phyloP scores from a whole-genome alignment of 2,329 filamentous ascomycete genomes.

The Penicillium sp. region DNA sequence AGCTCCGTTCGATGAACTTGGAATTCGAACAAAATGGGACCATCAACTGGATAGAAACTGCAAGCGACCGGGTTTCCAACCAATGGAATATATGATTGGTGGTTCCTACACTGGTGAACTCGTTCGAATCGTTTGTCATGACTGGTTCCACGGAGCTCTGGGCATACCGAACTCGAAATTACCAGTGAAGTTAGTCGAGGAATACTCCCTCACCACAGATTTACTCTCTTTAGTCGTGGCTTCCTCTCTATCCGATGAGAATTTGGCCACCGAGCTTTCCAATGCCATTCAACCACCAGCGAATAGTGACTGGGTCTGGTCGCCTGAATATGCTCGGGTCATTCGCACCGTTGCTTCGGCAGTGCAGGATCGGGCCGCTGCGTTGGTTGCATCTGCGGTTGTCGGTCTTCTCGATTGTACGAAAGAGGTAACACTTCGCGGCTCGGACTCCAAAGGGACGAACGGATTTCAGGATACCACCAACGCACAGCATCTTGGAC shows the following conservation, averaged over 20 bases:
- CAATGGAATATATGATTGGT: constrained; percentile 77
- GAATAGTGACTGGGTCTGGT: constrained; percentile 59
- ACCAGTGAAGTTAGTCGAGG: constrained; percentile 55
- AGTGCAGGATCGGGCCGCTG: constrained; percentile 70
- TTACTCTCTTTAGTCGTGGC: constrained; percentile 70
- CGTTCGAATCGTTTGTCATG: constrained; percentile 65
- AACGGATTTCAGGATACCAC: not conserved
- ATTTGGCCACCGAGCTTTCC: constrained; percentile 45
- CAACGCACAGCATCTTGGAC: constrained; percentile 10
- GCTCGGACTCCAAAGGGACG: constrained; percentile 9
- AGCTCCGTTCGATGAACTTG: constrained; percentile 61
- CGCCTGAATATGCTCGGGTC: constrained; percentile 56
- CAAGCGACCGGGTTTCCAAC: constrained; percentile 71
- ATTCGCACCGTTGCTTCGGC: constrained; percentile 66
- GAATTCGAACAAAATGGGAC: constrained; percentile 70
- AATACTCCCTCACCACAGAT: constrained; percentile 66
- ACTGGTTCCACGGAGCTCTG: constrained; percentile 57
- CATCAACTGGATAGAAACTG: constrained; percentile 62
- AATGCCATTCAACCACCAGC: constrained; percentile 54
- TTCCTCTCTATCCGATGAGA: constrained; percentile 46
- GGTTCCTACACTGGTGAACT: constrained; percentile 74
- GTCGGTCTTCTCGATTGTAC: constrained; percentile 68
- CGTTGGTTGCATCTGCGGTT: constrained; percentile 69
- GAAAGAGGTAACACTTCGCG: constrained; percentile 58
- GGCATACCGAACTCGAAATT: constrained; percentile 46